Conservation (phyloP, 116 monocot species). For the Posidonia oceanica region DNA sequence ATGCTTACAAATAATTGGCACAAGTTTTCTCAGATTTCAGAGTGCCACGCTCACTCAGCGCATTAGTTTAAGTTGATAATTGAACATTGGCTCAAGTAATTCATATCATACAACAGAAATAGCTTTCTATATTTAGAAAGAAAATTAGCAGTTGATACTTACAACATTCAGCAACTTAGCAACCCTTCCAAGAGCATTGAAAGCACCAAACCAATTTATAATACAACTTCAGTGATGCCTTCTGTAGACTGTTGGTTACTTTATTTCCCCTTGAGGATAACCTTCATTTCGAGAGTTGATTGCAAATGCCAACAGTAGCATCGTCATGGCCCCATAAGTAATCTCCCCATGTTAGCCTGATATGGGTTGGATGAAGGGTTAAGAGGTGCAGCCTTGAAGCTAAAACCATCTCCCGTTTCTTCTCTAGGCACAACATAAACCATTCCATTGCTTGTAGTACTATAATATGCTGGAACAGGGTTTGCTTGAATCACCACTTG, state of each 20-base stretch:
- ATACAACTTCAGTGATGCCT: conserved; percentile 7
- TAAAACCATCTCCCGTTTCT: conserved; percentile 45
- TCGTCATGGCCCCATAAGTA: conserved; percentile 59
- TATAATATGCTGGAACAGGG: conserved; percentile 17
- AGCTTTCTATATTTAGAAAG: not conserved
- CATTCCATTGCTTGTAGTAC: conserved; percentile 14
- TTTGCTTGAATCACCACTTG: conserved; percentile 16
- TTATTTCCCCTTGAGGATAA: not conserved
- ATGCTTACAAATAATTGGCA: too few relatives aligned
- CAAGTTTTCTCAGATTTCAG: not conserved
- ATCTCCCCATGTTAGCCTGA: conserved; percentile 44
- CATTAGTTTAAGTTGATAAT: not conserved
- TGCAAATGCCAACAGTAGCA: not conserved
- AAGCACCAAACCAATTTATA: conserved; percentile 7
- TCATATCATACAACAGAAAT: not conserved
- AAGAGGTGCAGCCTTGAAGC: conserved; percentile 33
- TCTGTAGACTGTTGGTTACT: not conserved
- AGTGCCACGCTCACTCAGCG: not conserved
- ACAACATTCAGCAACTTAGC: not conserved
- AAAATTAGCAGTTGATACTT: conserved; percentile 1
- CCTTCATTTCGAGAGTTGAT: not conserved
- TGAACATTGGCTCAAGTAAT: not conserved
- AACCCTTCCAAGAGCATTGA: conserved; percentile 2
- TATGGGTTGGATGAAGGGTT: conserved; percentile 36
- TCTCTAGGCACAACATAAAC: conserved; percentile 23